A percentile compares a stretch with the other conserved stretches of the same genome.
These are phyloP conservation scores for Colletotrichum brevisporum DNA, from an alignment of 2,329 filamentous ascomycete genomes.

Conservation along the genomic window DNA sequence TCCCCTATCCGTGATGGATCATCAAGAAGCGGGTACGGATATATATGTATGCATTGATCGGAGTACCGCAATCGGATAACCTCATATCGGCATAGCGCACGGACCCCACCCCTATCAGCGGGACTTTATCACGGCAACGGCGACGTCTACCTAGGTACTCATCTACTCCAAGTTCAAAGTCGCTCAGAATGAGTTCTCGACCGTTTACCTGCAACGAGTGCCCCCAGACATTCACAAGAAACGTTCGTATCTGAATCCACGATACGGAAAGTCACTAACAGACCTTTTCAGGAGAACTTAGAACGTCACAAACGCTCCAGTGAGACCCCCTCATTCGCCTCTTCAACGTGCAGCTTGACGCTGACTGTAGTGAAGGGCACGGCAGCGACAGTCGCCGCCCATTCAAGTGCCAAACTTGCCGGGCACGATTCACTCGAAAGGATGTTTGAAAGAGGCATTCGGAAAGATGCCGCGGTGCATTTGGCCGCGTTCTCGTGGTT, in stretches of 20 bases:
- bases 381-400: constrained; percentile 41
- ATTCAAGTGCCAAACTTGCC: constrained; percentile 42
- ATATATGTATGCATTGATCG: neutral
- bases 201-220: constrained; percentile 41
- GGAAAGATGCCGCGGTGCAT: constrained; percentile 36
- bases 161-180: neutral
- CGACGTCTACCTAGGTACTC: constrained; percentile 11
- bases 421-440: constrained; percentile 41
- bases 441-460: constrained; percentile 43
- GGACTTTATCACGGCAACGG: neutral
- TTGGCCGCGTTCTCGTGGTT: constrained; percentile 12
- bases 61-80: neutral
- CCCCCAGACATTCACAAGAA: constrained; percentile 42
- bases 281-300: constrained; percentile 41
- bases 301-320: constrained; percentile 44
- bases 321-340: constrained; percentile 8
- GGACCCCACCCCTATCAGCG: neutral
- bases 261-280: neutral
- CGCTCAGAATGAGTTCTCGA: constrained; percentile 35
- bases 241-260: constrained; percentile 16
- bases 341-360: neutral
- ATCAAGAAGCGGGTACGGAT: neutral
- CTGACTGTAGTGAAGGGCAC: constrained; percentile 40
- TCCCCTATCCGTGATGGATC: no score
- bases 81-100: neutral